Base-by-base conservation (phyloP, 805 yeast genomes). In the Candida ficus region DNA sequence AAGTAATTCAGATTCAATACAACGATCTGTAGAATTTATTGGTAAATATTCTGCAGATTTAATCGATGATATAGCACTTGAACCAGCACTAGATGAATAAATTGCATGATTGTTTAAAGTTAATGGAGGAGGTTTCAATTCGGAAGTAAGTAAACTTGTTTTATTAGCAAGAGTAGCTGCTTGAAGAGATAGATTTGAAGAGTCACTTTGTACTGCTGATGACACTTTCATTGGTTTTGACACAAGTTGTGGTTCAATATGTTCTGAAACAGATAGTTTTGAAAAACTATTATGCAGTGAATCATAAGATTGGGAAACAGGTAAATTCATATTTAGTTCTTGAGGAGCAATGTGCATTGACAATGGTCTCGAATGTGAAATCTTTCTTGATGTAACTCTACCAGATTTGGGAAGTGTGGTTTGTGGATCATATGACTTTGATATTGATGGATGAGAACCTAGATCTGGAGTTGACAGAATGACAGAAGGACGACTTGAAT, bases 21-120 rank as follows among this genome's bases (percentile, higher is more conserved):
- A n/a, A n/a, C n/a, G n/a, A n/a, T n/a, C n/a, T n/a, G n/a, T n/a
- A n/a, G n/a, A n/a, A n/a, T n/a, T n/a, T 5, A 48, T 37, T 16
- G 51, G 53, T 5, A 51, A 41, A 4, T 42, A 38, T 17, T 52
- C 56, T 21, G 45, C 29, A 1, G 55, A 50, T 13, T 47, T 42
- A 2, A 29, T 28, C 0, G 59, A 54, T 8, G 56, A 48, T 1
- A 42, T 11, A 10, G 53, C 46, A 19, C 50, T 29, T 4, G 48
- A 41, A 2, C 52, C n/a, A n/a, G n/a, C 46, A 11, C 31, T 28
- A 7, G 36, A 37, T 20, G 43, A 37, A 12, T 38, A 41, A 16
- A 41, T 35, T 5, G 38, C 33, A 3, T 46, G 39, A 22, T 46
- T 40, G 6, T 48, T 41, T 3, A 37, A 30, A 21, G 42, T 39